phyloP scores from a whole-genome alignment of 2,329 filamentous ascomycete genomes.

The Cryphonectria parasitica region DNA sequence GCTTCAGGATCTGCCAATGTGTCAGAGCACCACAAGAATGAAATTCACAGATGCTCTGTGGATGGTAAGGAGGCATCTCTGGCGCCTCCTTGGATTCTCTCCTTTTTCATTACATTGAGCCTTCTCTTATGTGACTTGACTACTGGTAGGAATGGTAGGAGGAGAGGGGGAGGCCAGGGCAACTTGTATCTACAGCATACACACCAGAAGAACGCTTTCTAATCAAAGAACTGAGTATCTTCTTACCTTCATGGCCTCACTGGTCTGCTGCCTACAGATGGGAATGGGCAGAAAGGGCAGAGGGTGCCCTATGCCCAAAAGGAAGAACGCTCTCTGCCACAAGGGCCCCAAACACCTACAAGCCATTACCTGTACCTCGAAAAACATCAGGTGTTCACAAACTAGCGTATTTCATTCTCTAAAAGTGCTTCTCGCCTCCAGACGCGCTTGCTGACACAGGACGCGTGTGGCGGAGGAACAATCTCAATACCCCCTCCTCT shows the following conservation, averaged over 20 bases:
- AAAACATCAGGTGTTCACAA: background rate
- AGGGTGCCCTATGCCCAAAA: background rate
- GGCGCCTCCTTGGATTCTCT: background rate
- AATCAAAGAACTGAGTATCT: background rate
- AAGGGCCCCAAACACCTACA: background rate
- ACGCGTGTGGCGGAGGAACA: background rate
- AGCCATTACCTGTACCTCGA: background rate
- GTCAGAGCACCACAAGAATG: background rate
- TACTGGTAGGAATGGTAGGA: background rate
- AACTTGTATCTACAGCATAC: background rate
- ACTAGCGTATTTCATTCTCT: background rate
- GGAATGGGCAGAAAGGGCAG: background rate
- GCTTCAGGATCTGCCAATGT: background rate
- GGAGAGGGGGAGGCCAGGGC: too few species aligned
- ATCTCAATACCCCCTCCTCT: background rate
- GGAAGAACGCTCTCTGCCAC: background rate
- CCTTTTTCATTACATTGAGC: background rate
- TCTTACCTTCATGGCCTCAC: background rate
- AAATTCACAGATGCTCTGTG: background rate
- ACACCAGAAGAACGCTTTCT: background rate
- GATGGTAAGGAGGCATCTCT: background rate
- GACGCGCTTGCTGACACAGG: background rate
- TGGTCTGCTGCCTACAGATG: background rate
- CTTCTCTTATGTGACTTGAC: background rate
- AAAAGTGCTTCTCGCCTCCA: background rate